Conservation (phyloP, 2,329 filamentous ascomycete species). For the Moelleriella libera region DNA sequence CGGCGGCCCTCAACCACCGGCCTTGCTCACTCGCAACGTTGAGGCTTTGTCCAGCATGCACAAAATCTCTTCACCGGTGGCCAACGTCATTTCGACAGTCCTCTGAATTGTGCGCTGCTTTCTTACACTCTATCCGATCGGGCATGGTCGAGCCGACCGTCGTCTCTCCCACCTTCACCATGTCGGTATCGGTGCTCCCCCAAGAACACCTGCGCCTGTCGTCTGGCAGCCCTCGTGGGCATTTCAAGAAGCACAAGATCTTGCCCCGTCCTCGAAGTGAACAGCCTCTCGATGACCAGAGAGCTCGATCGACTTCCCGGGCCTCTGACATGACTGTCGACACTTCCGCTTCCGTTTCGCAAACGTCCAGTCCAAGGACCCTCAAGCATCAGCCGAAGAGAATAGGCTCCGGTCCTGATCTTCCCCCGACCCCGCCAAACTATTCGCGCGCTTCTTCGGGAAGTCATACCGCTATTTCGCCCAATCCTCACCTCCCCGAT, state of each 20-base stretch:
- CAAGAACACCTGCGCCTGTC: conserved; percentile 14
- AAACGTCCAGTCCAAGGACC: conserved; percentile 20
- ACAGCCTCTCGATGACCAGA: conserved; percentile 8
- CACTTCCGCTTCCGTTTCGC: conserved; percentile 5
- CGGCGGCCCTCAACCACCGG: conserved; percentile 5
- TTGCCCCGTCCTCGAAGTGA: conserved; percentile 22
- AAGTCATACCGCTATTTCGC: conserved; percentile 27
- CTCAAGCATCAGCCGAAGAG: conserved; percentile 27
- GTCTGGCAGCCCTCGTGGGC: conserved; percentile 16
- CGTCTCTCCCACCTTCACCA: conserved; percentile 14
- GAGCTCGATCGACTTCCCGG: conserved; percentile 9
- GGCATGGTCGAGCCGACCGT: conserved; percentile 14
- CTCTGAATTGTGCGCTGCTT: too few species aligned
- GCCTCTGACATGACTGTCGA: conserved; percentile 14
- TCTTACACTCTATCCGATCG: conserved; percentile 1
- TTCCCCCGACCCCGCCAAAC: conserved; percentile 49
- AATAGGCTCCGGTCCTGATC: conserved; percentile 30
- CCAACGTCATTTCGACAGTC: too few species aligned
- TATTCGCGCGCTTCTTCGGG: conserved; percentile 44
- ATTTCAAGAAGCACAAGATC: conserved; percentile 32
- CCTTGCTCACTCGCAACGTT: conserved; percentile 5
- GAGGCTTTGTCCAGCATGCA: conserved; percentile 8
- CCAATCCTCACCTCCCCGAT: conserved; percentile 25
- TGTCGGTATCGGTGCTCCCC: conserved; percentile 15
- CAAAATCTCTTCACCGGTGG: conserved; percentile 1